phyloP scores from a whole-genome alignment of 164 flowering plant genomes.

The Taxillus chinensis region DNA sequence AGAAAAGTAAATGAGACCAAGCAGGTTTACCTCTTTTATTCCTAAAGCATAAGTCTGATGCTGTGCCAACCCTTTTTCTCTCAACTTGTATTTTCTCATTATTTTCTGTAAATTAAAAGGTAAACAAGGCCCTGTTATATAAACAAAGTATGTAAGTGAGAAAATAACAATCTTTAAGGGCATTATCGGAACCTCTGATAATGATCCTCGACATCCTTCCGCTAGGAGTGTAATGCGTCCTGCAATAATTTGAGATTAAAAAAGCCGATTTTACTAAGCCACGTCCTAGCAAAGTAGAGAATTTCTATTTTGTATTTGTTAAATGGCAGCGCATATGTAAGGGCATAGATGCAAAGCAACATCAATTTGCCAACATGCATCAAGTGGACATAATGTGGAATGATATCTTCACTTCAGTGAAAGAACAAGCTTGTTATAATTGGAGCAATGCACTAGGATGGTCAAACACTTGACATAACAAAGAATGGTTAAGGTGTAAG shows the following conservation, averaged over 20 bases:
- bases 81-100: slow-evolving; percentile 48
- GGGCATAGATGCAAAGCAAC: background rate
- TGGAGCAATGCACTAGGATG: no score
- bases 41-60: slow-evolving; percentile 98
- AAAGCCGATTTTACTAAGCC: background rate
- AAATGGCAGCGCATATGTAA: background rate
- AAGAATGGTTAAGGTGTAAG: no score
- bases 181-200: slow-evolving; percentile 64
- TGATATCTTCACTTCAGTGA: no score
- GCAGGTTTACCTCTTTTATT: slow-evolving; percentile 68
- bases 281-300: no score
- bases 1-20: background rate
- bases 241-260: slow-evolving; percentile 26
- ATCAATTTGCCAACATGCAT: no score
- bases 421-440: no score
- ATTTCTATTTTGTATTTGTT: no score
- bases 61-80: slow-evolving; percentile 66
- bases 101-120: slow-evolving; percentile 43
- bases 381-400: no score
- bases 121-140: slow-evolving; percentile 1
- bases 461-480: no score
- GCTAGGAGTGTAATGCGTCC: slow-evolving; percentile 75
- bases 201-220: slow-evolving; percentile 97
- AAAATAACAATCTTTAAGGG: background rate
- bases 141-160: background rate